Base-by-base conservation (phyloP, 768 basidiomycete genomes). In the Lyophyllum decastes region DNA sequence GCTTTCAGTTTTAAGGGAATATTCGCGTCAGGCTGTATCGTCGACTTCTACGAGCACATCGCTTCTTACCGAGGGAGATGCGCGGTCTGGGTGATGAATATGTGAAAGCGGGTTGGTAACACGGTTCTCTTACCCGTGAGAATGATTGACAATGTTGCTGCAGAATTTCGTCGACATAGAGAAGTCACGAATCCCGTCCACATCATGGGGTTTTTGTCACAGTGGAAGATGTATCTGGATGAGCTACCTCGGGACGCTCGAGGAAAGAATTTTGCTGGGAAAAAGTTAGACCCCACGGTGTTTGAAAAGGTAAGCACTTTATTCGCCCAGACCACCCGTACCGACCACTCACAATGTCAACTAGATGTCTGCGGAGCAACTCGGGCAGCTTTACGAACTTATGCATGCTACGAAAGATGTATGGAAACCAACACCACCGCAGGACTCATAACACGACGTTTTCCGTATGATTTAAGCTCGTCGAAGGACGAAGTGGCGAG, bases 151-250 rank as follows among this genome's bases (percentile, higher is more conserved):
- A 55, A 25, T 9, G 8, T 51, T 51, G 63, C 40, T 52, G 33
- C 21, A 93, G 96, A 99, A 73, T 98, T 97, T 72, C 86, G 90
- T 7, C 78, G 90, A 46, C 95, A 97, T 62, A 85, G 77, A 64
- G 76, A 82, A 22, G 84, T 87, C 11, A 87, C 87, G 21, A 98
- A 98, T 72, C 92, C 94, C 2, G 79, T 88, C 8, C 87, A 98
- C 70, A 86, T 98, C 60, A 96, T 98, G 70, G 95, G 94, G 2
- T 99, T 99, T 68, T 79, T 98, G 9, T 89, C 90, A 2, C 92
- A 98, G 66, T 99, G 96, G 96, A 97, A 96, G 72, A 70, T 83
- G 57, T 98, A 99, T 72, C 80, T 98, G 55, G 93, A 96, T 64
- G 73, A 83, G 58, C 70, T 90, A 33, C 86, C 86, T 12, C 72